Evolutionary conservation across 345 rosid genomes (phyloP).

Genomic region (Lepidium didymum): DNA sequence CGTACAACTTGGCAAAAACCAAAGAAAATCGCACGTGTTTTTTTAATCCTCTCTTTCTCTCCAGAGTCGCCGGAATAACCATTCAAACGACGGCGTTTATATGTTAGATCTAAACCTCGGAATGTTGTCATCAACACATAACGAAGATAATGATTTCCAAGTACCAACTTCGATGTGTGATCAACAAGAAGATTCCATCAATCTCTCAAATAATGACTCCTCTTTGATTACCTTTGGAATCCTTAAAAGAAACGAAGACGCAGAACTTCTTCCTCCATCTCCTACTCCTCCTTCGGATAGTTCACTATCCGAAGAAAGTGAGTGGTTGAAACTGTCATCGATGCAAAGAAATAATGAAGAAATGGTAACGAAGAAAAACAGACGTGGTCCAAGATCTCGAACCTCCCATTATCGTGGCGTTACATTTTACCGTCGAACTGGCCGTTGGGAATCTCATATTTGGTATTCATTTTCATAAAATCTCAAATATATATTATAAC

Average conservation of each 20-base stretch:
- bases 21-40: not conserved
- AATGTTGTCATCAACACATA: conserved; percentile 3
- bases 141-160: not conserved
- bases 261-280: not conserved
- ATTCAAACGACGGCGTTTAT: not conserved
- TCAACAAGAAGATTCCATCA: not conserved
- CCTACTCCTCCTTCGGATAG: not conserved
- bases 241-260: not conserved
- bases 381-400: conserved; percentile 83
- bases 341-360: not conserved
- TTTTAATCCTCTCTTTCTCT: not conserved
- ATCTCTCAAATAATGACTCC: not conserved
- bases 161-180: not conserved
- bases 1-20: not conserved
- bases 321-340: conserved; percentile 20
- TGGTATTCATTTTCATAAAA: conserved; percentile 39
- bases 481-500: too few relatives aligned
- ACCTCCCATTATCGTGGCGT: conserved; percentile 93
- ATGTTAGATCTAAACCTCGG: conserved; percentile 23
- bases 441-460: conserved; percentile 96
- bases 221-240: conserved; percentile 9
- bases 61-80: not conserved
- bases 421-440: conserved; percentile 87
- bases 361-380: conserved; percentile 25
- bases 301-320: not conserved